phyloP scores from a whole-genome alignment of 441 rosid genomes.

The Theobroma grandiflorum region DNA sequence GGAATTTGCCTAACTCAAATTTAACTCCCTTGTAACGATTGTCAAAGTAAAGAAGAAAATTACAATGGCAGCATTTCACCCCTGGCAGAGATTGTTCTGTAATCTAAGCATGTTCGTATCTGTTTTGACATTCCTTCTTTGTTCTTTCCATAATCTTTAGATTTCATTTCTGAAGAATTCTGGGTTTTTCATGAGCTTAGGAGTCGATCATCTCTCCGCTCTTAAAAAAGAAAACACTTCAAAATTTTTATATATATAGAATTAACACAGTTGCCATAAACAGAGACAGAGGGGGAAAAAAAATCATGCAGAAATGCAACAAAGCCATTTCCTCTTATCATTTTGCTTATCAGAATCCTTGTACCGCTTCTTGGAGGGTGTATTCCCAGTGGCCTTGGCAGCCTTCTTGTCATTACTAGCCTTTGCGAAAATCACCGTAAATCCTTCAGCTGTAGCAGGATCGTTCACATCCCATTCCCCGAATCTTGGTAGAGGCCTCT shows the following conservation, averaged over 20 bases:
- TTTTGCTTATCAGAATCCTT: background rate
- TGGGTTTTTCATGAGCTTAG: background rate
- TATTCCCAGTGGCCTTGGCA: background rate
- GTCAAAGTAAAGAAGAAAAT: background rate
- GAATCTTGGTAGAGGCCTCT: constrained; percentile 21
- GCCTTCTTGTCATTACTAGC: constrained; percentile 26
- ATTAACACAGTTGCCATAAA: background rate
- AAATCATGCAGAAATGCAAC: constrained; percentile 6
- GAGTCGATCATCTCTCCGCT: background rate
- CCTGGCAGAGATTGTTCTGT: too few relatives aligned
- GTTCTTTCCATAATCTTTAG: background rate
- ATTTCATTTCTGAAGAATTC: background rate
- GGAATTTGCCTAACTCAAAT: background rate
- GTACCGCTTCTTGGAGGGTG: background rate
- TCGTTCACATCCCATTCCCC: constrained; percentile 33
- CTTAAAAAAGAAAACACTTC: background rate
- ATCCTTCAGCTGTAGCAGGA: constrained; percentile 28
- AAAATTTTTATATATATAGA: background rate
- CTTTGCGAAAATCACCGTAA: constrained; percentile 25
- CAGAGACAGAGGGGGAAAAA: background rate
- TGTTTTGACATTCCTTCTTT: too few relatives aligned
- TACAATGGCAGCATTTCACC: background rate
- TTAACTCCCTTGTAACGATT: too few relatives aligned
- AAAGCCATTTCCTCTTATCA: constrained; percentile 25
- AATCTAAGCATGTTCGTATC: too few relatives aligned